phyloP scores from a whole-genome alignment of 345 rosid genomes.

The Arabidopsis suecica region DNA sequence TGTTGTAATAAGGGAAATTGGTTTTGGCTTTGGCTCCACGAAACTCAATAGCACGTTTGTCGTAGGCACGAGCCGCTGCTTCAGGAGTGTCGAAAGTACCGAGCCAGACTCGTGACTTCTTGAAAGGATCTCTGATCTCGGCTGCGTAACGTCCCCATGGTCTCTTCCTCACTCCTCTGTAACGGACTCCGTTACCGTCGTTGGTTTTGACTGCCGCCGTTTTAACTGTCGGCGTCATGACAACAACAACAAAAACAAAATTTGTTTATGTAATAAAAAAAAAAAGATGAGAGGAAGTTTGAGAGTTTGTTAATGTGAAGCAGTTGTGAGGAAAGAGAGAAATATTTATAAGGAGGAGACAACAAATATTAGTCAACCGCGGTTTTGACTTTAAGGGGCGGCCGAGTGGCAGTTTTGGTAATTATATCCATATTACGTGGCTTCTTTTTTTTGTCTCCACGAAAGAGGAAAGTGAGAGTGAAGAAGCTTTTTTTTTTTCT shows the following conservation, averaged over 20 bases:
- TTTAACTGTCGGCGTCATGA: constrained; percentile 62
- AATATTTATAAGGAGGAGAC: constrained; percentile 19
- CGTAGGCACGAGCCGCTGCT: constrained; percentile 84
- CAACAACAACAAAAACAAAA: not conserved
- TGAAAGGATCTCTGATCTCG: constrained; percentile 84
- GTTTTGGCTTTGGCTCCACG: constrained; percentile 90
- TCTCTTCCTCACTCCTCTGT: constrained; percentile 87
- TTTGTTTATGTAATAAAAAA: too few relatives aligned
- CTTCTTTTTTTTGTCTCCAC: constrained; percentile 41
- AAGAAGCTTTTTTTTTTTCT: not conserved
- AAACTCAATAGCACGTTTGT: constrained; percentile 63
- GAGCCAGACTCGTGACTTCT: constrained; percentile 80
- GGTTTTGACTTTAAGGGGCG: constrained; percentile 45
- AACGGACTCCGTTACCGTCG: constrained; percentile 53
- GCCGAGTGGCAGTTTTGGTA: constrained; percentile 39
- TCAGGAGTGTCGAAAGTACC: constrained; percentile 85
- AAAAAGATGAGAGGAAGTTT: not conserved
- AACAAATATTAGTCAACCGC: constrained; percentile 32
- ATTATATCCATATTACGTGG: constrained; percentile 4
- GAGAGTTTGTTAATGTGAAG: constrained; percentile 8
- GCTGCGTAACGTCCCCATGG: constrained; percentile 93
- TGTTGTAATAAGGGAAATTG: constrained; percentile 53
- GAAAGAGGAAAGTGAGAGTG: constrained; percentile 8
- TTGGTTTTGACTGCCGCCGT: constrained; percentile 40
- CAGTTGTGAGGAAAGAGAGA: not conserved